A percentile compares a stretch with the other conserved stretches of the same genome.
Evolutionary conservation across 805 yeast genomes (phyloP).

Genomic region (Groenewaldozyma tartarivorans): DNA sequence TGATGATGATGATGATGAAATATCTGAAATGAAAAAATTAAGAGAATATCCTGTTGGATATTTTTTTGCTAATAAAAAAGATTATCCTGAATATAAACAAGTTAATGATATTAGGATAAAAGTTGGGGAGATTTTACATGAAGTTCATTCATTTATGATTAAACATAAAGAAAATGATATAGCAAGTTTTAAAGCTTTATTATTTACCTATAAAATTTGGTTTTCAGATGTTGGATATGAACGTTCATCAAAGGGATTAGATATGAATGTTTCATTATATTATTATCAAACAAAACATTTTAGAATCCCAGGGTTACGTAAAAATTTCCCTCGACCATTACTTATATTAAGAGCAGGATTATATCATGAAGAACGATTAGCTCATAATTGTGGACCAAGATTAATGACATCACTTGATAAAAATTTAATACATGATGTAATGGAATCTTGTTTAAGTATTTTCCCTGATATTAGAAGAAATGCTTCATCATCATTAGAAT

Average conservation of each 20-base stretch:
- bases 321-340: conserved; percentile 69
- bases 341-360: conserved; percentile 66
- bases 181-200: conserved; percentile 47
- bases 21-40: conserved; percentile 35
- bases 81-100: conserved; percentile 34
- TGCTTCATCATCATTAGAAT: conserved; percentile 59
- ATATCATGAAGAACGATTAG: conserved; percentile 66
- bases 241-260: conserved; percentile 47
- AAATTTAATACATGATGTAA: conserved; percentile 53
- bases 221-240: conserved; percentile 74
- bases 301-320: conserved; percentile 49
- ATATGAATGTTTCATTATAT: conserved; percentile 43
- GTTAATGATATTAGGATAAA: conserved; percentile 53
- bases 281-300: conserved; percentile 50
- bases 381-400: conserved; percentile 64
- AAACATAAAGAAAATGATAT: conserved; percentile 53
- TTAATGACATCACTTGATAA: conserved; percentile 59
- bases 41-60: conserved; percentile 58
- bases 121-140: conserved; percentile 58
- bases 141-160: conserved; percentile 38
- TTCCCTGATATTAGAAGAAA: conserved; percentile 60
- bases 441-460: conserved; percentile 53
- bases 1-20: conserved; percentile 32
- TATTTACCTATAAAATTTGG: conserved; percentile 66
- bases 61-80: conserved; percentile 46